Evolutionary conservation across 1,284 basidiomycete species (phyloP), one percentile per base, ranked within the genome.

Genomic region (Puccinia polysora): DNA sequence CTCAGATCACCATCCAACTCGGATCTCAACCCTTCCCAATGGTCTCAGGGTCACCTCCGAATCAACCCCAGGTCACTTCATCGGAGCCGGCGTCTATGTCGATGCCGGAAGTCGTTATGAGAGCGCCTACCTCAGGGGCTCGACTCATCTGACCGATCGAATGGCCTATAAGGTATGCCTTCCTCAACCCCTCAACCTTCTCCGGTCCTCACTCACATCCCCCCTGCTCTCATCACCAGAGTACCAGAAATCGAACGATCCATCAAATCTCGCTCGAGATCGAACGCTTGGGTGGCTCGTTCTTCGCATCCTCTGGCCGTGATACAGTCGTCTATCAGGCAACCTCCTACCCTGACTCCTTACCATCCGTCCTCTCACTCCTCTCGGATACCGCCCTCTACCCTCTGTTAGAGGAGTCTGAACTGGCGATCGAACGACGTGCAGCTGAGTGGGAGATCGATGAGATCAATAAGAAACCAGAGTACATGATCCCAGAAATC

Each of bases 271-370:
- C 58, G 10, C 14, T 52, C 25, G 68, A 71, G 28, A 71, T 71
- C 6, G 68, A 71, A 47, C 32, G 43, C 52, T 34, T 71, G 6
- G 68, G 68, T 30, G 68, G 68, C 15, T 71, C 68, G 20, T 71
- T 71, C 30, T 71, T 71, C 25, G 58, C 68, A n/a, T 71, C 68
- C 15, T 71, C 68, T 4, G 68, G 68, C 20, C 45, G 68, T 18
- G 68, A 71, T 52, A 63, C 68, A 1, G 49, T 71, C n/a, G 36
- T 71, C 25, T 71, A 71, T 50, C 68, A 71, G 45, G 58, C 68
- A 30, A 71, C 68, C 15, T 71, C 68, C 10, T 71, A 71, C 28
- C 68, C 68, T 14, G 50, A 71, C 23, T 62, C 58, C 2, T n/a
- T 71, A 36, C 20, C 56, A 38, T 63, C 58, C 15, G 59, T 71